Base-by-base conservation (phyloP, 345 rosid genomes). In the Schrenkiella parvula region DNA sequence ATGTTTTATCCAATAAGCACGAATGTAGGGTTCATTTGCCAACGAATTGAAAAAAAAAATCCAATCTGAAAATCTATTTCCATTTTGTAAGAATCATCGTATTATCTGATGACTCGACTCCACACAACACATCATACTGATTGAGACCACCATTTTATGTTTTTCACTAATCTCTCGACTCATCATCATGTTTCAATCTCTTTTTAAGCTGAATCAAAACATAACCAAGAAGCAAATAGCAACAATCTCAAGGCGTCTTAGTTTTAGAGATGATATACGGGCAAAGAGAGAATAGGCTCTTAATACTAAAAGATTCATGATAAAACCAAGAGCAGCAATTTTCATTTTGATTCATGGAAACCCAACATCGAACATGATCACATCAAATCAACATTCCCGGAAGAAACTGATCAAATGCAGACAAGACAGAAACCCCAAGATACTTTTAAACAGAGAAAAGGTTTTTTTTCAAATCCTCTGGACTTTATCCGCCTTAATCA, bases 401-500 rank as follows among this genome's bases (percentile, higher is more conserved):
- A 53, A 72, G 53, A 63, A 63, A 73, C 77, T 25, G 71, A 65
- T 43, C 71, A 64, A 55, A 64, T 67, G 34, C 66, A 37, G 6
- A 42, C 15, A 65, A 47, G 26, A 56, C 23, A 41, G 48, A 59
- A 67, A 68, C 31, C 38, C 31, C 53, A 67, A 53, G 11, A 46
- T 46, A 73, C 66, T 74, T 35, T 8, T 2, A 34, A 21, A 4
- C 8, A 28, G 6, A 2, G 2, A 51, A 29, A 28, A 23, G 8
- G 12, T 35, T 57, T 8, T 7, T 6, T 6, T 41, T 76, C 80
- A 77, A 32, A 75, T 75, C 83, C 86, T 88, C 75, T 82, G 88
- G 62, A 86, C 67, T 83, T 92, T 89, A 54, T 92, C 88, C 4
- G 88, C 92, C 76, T 84, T 88, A 8, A 89, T 72, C 23, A 85